phyloP scores from a whole-genome alignment of 2,329 filamentous ascomycete species.

The Apiospora marii region DNA sequence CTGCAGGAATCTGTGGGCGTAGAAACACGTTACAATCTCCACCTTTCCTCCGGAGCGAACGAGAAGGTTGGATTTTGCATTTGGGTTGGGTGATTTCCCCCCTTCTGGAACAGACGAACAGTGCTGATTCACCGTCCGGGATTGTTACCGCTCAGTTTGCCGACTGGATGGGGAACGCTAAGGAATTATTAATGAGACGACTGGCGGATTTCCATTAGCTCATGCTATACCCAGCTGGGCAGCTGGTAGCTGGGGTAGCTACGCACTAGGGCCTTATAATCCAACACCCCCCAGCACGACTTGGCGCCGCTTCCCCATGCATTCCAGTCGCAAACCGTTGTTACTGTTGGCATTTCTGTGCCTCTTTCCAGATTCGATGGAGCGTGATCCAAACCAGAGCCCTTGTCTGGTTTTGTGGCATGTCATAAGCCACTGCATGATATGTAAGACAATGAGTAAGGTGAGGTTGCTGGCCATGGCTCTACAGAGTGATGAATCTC shows the following conservation, averaged over 20 bases:
- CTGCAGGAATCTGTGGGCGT: constrained; percentile 18
- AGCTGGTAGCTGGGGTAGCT: constrained; percentile 1
- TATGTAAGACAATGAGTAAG: not conserved
- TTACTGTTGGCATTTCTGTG: not conserved
- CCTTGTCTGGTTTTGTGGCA: not conserved
- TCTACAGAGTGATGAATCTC: not conserved
- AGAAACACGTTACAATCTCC: constrained; percentile 16
- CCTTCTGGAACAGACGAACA: not conserved
- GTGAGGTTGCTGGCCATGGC: not conserved
- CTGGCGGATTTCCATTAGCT: constrained; percentile 23
- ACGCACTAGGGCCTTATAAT: not conserved
- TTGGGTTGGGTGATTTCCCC: not conserved
- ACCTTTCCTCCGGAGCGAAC: constrained; percentile 14
- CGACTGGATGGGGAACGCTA: constrained; percentile 7
- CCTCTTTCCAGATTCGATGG: not conserved
- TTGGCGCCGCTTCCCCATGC: constrained; percentile 9
- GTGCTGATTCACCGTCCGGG: constrained; percentile 13
- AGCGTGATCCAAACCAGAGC: not conserved
- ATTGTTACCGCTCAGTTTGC: constrained; percentile 12
- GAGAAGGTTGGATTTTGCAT: constrained; percentile 5
- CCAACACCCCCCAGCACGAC: constrained; percentile 11
- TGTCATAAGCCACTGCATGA: not conserved
- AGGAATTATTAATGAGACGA: constrained; percentile 5
- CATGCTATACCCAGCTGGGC: constrained; percentile 8
- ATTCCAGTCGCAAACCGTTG: not conserved